These are phyloP conservation scores for Paspalum notatum DNA, from an alignment of 176 grass and related monocot species.

Conservation along the genomic window DNA sequence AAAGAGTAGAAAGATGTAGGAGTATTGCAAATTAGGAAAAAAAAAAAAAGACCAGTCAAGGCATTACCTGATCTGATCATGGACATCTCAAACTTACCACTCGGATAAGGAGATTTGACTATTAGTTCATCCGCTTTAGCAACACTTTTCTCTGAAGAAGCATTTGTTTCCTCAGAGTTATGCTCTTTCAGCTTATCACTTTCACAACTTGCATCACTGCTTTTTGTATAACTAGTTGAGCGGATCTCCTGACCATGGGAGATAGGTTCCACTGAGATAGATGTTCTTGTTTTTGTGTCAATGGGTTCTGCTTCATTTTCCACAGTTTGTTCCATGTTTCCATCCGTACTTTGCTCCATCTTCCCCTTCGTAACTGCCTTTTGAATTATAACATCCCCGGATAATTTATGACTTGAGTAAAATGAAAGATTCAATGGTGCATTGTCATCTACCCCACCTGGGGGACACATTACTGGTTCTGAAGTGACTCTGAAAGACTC, in stretches of 20 bases:
- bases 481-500: conserved; percentile 8
- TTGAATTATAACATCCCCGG: conserved; percentile 9
- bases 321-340: neutral
- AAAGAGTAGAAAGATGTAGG: conserved; percentile 10
- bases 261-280: conserved; percentile 26
- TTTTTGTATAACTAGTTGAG: neutral
- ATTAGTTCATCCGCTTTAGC: conserved; percentile 18
- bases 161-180: conserved; percentile 16
- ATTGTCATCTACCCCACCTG: conserved; percentile 5
- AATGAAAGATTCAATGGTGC: conserved; percentile 24
- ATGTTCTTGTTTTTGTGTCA: conserved; percentile 12
- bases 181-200: conserved; percentile 27
- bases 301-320: conserved; percentile 16
- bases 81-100: conserved; percentile 33
- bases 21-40: conserved; percentile 6
- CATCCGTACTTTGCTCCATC: conserved; percentile 15
- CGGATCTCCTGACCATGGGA: conserved; percentile 1
- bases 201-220: neutral
- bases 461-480: conserved; percentile 26
- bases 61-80: conserved; percentile 54
- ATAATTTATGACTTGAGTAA: conserved; percentile 14
- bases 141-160: conserved; percentile 30
- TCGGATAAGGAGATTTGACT: conserved; percentile 26
- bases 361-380: conserved; percentile 10
- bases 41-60: conserved; percentile 19